A percentile compares a stretch with the other conserved stretches of the same genome.
Conservation (phyloP, 2,329 filamentous ascomycete species). For the Laburnicola sp. region DNA sequence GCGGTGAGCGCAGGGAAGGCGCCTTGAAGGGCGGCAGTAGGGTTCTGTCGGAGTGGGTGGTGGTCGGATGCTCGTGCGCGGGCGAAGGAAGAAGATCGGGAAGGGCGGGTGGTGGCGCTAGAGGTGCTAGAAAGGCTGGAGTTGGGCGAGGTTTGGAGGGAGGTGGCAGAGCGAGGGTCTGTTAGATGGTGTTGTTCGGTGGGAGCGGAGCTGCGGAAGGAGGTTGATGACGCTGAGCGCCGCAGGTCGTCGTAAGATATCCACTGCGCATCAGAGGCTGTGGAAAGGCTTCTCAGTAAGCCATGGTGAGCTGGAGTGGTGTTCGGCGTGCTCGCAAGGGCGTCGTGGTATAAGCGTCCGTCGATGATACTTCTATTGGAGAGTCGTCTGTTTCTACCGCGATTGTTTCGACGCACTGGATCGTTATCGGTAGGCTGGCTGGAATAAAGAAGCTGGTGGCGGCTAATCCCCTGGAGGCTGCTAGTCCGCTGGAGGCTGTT, state of each 20-base stretch:
- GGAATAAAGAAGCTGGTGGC: constrained; percentile 17
- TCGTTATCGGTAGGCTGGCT: not conserved
- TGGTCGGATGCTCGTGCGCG: not conserved
- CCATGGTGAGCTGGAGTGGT: not conserved
- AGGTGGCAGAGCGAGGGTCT: not conserved
- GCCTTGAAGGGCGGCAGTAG: not conserved
- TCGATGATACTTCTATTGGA: not conserved
- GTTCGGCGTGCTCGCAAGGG: not conserved
- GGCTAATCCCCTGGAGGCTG: constrained; percentile 12
- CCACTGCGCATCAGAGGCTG: not conserved
- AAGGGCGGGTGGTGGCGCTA: not conserved
- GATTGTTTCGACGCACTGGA: not conserved
- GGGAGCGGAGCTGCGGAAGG: not conserved
- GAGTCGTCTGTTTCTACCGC: not conserved
- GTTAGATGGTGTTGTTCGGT: not conserved
- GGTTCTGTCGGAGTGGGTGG: constrained; percentile 4
- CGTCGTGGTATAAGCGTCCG: not conserved
- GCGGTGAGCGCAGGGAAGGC: not conserved
- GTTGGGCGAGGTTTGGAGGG: not conserved
- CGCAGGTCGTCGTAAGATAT: not conserved
- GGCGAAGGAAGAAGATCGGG: not conserved
- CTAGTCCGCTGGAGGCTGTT: constrained; percentile 16
- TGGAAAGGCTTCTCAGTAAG: not conserved
- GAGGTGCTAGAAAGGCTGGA: not conserved
- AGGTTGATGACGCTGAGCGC: not conserved